These are phyloP conservation scores for Neoboletus brunneissimus DNA, from an alignment of 768 basidiomycete species.

Conservation along the genomic window DNA sequence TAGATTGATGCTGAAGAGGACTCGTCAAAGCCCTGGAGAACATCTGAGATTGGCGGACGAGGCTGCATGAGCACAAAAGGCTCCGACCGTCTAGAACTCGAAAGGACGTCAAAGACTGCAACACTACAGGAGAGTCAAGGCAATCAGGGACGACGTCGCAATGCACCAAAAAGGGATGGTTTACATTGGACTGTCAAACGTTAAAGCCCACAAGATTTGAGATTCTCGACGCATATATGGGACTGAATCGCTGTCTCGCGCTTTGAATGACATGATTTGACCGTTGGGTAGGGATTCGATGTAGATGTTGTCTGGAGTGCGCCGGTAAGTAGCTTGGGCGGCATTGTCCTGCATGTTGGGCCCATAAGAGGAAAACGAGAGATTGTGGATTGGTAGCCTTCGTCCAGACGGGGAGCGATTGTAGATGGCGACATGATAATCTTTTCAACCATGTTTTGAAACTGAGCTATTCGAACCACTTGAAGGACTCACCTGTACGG, in stretches of 20 bases:
- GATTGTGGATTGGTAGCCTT: constrained; percentile 62
- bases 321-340: constrained; percentile 69
- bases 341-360: constrained; percentile 85
- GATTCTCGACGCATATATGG: constrained; percentile 33
- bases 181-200: constrained; percentile 68
- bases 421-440: constrained; percentile 87
- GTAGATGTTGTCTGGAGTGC: constrained; percentile 76
- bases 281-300: constrained; percentile 80
- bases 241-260: constrained; percentile 26
- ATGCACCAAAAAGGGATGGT: constrained; percentile 23
- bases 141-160: neutral
- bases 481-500: constrained; percentile 50
- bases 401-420: constrained; percentile 42
- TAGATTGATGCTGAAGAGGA: constrained; percentile 37
- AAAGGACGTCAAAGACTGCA: constrained; percentile 75
- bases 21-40: constrained; percentile 52
- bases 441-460: constrained; percentile 39
- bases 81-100: constrained; percentile 42
- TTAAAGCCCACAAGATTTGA: constrained; percentile 54
- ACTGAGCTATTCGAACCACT: neutral
- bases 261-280: constrained; percentile 71
- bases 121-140: constrained; percentile 48
- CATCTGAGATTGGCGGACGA: constrained; percentile 66
- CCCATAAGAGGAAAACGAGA: constrained; percentile 89
- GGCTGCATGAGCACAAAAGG: constrained; percentile 90